Evolutionary conservation across 1,139 yeast genomes (phyloP), one percentile per base, ranked within the genome.

Genomic region (Kurtzmaniella quercitrusa): DNA sequence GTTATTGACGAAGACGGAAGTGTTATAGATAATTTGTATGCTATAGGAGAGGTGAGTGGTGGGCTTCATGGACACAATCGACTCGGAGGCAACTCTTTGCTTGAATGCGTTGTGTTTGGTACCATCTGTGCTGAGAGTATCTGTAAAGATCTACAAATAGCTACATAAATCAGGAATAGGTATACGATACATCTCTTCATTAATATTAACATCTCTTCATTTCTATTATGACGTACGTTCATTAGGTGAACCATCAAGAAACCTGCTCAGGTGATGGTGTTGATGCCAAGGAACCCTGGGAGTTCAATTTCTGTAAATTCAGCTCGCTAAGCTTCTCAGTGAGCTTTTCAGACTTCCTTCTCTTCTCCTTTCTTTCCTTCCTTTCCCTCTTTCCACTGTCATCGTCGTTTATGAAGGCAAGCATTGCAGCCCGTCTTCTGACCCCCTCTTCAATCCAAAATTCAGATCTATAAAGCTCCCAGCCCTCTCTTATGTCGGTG

Each of bases 381-480:
- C 65, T 70, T 15, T 31, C 36, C 36, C 18, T 16, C 8, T 31
- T 31, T 3, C 3, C 18, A 45, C 69, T 63, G 9, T 58, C 60
- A 44, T 58, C 54, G 34, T 57, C 61, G 31, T 56, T 56, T 14
- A 62, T 59, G 50, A 72, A 70, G 31, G 67, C 65, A 51, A 73
- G 53, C 54, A 75, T 60, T 37, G 65, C 62, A 41, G 70, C 68
- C 37, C 89, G 68, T 52, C 91, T 68, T 53, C 95, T 75, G 6
- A 82, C 80, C 1, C 90, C 85, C 60, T 90, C 97, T 53, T 85
- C 75, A 27, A 82, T 80, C 97, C 98, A 93, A 58, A 90, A 93
- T 59, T 91, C 97, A 55, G 88, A 88, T 46, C 98, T 68, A 57
- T 91, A 93, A 40, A 89, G 64, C 56, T 93, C 98, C 98, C 98